Evolutionary conservation across 2,329 filamentous ascomycete genomes (phyloP), one percentile per base, ranked within the genome.

Genomic region (Talaromyces pinophilus): DNA sequence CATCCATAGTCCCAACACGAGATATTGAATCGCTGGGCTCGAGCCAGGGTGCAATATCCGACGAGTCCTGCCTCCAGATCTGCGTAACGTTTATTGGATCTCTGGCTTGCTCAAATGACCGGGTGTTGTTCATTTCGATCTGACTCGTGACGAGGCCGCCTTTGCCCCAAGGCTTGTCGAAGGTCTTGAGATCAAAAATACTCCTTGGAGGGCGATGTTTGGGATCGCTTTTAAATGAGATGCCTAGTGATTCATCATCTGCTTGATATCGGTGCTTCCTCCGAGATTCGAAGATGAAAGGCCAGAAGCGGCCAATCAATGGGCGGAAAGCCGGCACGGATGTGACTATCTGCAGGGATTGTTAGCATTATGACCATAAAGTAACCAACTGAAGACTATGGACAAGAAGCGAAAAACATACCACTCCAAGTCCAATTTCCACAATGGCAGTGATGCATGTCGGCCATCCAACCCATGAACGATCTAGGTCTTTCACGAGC

Each of bases 381-480:
- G 17, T 17, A 42, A n/a, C 4, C 2, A 42, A 6, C 1, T n/a
- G 35, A 28, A n/a, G 63, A 17, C 13, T 10, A 35, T 19, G 40
- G 5, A 48, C 25, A 17, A 3, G 25, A 17, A 52, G 15, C 15
- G 35, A 17, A 48, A 13, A 22, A 70, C 74, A 46, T 75, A 79
- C 76, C 72, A 79, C 64, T 11, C 75, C 76, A 11, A 78, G 67
- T 33, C 72, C 75, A 42, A 78, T 78, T 59, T 79, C 77, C 7
- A 78, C 63, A 8, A 70, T 67, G 3, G 75, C 75, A 17, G 76
- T 69, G 1, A 78, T 65, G 10, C 76, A 70, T 13, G 76, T 70
- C 2, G 75, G 75, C 76, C 76, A 79, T 35, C 72, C 76, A 22
- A 73, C 40, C 77, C 77, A 79, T 10, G 77, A 78, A 11, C 66